Evolutionary conservation across 345 rosid genomes (phyloP).

Genomic region (Populus nigra): DNA sequence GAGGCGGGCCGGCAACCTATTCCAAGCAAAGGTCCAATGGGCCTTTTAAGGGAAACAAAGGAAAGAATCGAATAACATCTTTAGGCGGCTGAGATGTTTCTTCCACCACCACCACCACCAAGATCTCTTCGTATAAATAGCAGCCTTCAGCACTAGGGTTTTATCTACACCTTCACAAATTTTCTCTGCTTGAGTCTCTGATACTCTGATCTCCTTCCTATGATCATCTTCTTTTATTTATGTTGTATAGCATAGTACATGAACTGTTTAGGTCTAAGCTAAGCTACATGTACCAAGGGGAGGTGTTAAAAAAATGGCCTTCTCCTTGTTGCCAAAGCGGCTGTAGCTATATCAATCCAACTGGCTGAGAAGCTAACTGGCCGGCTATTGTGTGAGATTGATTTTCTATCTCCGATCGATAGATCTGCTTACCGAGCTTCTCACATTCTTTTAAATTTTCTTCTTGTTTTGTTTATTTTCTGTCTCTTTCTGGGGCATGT

Average conservation of each 20-base stretch:
- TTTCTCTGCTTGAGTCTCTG: too few relatives aligned
- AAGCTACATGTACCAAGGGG: conserved; percentile 72
- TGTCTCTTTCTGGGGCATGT: background rate
- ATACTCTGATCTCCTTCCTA: too few relatives aligned
- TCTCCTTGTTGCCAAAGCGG: conserved; percentile 63
- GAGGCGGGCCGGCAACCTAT: too few relatives aligned
- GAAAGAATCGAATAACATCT: too few relatives aligned
- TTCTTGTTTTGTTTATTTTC: background rate
- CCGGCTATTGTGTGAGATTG: conserved; percentile 57
- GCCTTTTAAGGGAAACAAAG: background rate
- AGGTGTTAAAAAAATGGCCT: conserved; percentile 40
- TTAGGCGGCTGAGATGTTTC: background rate
- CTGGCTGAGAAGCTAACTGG: conserved; percentile 56
- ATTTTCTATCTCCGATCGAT: conserved; percentile 40
- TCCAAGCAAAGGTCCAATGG: background rate
- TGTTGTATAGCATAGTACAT: fast-evolving
- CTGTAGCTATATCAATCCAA: conserved; percentile 59
- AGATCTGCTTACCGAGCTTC: conserved; percentile 90
- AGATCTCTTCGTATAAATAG: background rate
- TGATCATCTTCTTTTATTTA: too few relatives aligned
- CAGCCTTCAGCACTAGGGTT: background rate
- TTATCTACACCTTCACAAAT: background rate
- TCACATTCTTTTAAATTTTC: conserved; percentile 25
- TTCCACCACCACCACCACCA: background rate
- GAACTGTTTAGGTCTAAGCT: background rate